Conservation (phyloP, 2,329 filamentous ascomycete species). For the Zalaria sp. region DNA sequence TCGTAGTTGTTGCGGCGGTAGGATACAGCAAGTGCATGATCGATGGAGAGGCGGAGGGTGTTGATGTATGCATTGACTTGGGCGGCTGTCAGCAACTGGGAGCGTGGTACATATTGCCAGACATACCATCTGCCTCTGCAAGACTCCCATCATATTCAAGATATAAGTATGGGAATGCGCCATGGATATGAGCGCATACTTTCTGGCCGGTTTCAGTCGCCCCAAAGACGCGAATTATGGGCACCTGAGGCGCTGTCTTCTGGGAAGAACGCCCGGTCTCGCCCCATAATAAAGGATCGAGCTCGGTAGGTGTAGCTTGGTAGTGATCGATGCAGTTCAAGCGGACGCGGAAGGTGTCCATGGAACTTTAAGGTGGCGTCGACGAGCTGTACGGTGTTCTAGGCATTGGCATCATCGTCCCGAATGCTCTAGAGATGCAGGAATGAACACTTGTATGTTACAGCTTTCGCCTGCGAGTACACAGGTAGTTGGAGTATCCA, state of each 20-base stretch:
- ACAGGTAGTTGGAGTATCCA: too few relatives aligned
- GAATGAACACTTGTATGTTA: too few relatives aligned
- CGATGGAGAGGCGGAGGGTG: constrained; percentile 71
- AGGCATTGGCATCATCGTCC: too few relatives aligned
- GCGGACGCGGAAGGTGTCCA: constrained; percentile 58
- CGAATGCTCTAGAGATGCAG: too few relatives aligned
- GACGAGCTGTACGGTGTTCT: background rate
- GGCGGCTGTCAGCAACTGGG: background rate
- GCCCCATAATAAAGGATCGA: constrained; percentile 58
- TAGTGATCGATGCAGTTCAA: constrained; percentile 96
- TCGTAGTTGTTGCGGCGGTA: constrained; percentile 65
- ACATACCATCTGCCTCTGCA: constrained; percentile 50
- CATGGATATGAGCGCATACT: constrained; percentile 90
- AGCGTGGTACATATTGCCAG: background rate
- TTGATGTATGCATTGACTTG: constrained; percentile 63
- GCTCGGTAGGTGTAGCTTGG: constrained; percentile 60
- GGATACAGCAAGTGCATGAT: constrained; percentile 75
- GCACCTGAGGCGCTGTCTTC: constrained; percentile 55
- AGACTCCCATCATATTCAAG: constrained; percentile 67
- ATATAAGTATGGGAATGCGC: constrained; percentile 91
- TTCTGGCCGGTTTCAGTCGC: constrained; percentile 91
- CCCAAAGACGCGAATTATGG: constrained; percentile 81
- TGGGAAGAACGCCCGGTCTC: constrained; percentile 43
- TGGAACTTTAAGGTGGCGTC: background rate
- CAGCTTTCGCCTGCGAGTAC: too few relatives aligned